Evolutionary conservation across 1,284 basidiomycete species (phyloP).

Genomic region (Naganishia albida): DNA sequence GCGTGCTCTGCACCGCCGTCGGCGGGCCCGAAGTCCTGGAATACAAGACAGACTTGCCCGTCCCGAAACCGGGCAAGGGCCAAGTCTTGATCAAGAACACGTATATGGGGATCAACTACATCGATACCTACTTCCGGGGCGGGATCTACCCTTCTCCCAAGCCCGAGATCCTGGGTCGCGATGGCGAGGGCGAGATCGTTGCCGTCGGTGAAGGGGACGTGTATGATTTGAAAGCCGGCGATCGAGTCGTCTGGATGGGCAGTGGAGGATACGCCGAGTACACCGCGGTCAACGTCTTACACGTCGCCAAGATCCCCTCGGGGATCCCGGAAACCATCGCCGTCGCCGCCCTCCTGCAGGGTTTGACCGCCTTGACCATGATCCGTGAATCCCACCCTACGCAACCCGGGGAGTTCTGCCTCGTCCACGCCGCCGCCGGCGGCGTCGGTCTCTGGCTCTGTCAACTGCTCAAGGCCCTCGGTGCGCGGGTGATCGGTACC

Average conservation of each 20-base stretch:
- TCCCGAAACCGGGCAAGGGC: constrained; percentile 64
- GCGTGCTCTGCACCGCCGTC: constrained; percentile 57
- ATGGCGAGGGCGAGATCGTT: constrained; percentile 74
- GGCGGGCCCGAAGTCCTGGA: constrained; percentile 81
- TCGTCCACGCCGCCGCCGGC: constrained; percentile 85
- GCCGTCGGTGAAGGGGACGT: constrained; percentile 67
- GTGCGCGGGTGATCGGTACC: constrained; percentile 92
- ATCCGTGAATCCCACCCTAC: constrained; percentile 81
- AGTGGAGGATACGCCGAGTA: constrained; percentile 74
- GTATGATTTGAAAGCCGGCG: constrained; percentile 57
- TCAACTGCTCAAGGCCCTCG: constrained; percentile 59
- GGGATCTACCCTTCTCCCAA: constrained; percentile 61
- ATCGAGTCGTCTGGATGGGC: constrained; percentile 58
- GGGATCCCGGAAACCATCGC: constrained; percentile 65
- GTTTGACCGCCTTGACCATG: constrained; percentile 76
- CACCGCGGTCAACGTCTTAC: constrained; percentile 65
- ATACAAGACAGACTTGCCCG: constrained; percentile 61
- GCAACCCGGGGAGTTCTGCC: constrained; percentile 60
- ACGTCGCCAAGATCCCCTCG: constrained; percentile 59
- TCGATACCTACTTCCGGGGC: constrained; percentile 51
- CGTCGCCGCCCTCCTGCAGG: constrained; percentile 71
- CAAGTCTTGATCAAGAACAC: constrained; percentile 79
- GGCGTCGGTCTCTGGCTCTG: constrained; percentile 60
- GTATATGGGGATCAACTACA: constrained; percentile 74
- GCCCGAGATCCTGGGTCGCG: constrained; percentile 76